Evolutionary conservation across 2,329 filamentous ascomycete genomes (phyloP), one percentile per base, ranked within the genome.

Genomic region (Aspergillus brunneoviolaceus): DNA sequence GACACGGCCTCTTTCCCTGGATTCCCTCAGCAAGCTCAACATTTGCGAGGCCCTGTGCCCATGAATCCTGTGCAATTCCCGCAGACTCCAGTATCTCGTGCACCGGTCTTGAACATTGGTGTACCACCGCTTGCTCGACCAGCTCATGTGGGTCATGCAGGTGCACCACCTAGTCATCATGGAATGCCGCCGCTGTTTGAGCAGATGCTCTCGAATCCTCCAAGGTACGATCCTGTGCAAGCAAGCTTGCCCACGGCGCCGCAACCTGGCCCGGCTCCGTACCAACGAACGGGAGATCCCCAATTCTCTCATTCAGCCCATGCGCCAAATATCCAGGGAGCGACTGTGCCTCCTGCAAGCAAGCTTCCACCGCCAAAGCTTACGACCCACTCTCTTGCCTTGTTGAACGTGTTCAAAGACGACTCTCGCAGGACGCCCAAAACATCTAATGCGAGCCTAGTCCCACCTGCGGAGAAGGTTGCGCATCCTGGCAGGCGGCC

Each of bases 331-430:
- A 55, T 74, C 54, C 76, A 77, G 58, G 76, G 77, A n/a, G 77
- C 80, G 47, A 72, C 75, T 39, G 79, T 83, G 31, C 86, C 85
- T 1, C 79, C 83, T 35, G 83, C 85, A 72, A 85, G 65, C 69
- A 83, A 84, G 55, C 69, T 88, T 25, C 85, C 86, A 16, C 78
- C 82, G 45, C 84, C 85, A 6, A 84, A 82, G 62, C 79, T 88
- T 33, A 87, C 78, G 39, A 80, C 80, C 12, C 85, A 88, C 69
- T 80, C 84, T 1, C 76, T 84, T 60, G 79, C 80, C n/a, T 71
- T 88, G 35, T 74, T 89, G 52, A 84, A 82, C 65, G 79, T 83
- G 1, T 87, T 89, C 76, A 87, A 82, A 64, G 69, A 70, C 35
- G 68, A 72, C 9, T 64, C 64, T 25, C 57, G 64, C 14, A 71